phyloP scores from a whole-genome alignment of 257 asterid genomes.

The Solanum piurae region DNA sequence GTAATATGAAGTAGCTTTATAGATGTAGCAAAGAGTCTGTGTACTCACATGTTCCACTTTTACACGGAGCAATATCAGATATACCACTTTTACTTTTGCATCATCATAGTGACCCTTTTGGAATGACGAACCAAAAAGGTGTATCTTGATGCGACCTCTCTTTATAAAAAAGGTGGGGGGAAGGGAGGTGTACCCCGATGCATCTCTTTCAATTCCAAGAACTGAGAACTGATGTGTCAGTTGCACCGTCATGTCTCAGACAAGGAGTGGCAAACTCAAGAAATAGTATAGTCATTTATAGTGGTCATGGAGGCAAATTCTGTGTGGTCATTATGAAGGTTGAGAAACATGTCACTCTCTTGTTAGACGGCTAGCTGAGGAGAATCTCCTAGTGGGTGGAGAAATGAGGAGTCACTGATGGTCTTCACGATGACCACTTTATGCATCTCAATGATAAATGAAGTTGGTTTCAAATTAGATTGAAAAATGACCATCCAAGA shows the following conservation, averaged over 20 bases:
- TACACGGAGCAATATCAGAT: constrained; percentile 27
- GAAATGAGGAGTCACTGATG: not conserved
- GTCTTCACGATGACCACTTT: not conserved
- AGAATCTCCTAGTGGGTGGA: not conserved
- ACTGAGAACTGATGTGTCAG: not conserved
- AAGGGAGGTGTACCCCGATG: not conserved
- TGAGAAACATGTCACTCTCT: not conserved
- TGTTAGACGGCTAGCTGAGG: not conserved
- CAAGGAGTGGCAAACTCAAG: not conserved
- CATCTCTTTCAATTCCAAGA: not conserved
- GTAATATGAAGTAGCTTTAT: not conserved
- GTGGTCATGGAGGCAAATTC: not conserved
- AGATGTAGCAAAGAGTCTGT: constrained; percentile 36
- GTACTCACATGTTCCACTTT: constrained; percentile 36
- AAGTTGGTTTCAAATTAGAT: not conserved
- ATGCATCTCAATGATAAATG: not conserved
- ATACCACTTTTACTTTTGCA: constrained; percentile 47
- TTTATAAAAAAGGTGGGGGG: not conserved
- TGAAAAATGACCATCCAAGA: not conserved
- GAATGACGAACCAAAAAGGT: constrained; percentile 33
- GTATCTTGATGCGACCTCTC: constrained; percentile 52
- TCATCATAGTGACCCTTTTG: constrained; percentile 63
- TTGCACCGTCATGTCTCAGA: not conserved
- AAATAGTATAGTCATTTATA: not conserved
- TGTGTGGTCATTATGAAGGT: not conserved